Evolutionary conservation across 768 basidiomycete genomes (phyloP).

Genomic region (Pisolithus marmoratus): DNA sequence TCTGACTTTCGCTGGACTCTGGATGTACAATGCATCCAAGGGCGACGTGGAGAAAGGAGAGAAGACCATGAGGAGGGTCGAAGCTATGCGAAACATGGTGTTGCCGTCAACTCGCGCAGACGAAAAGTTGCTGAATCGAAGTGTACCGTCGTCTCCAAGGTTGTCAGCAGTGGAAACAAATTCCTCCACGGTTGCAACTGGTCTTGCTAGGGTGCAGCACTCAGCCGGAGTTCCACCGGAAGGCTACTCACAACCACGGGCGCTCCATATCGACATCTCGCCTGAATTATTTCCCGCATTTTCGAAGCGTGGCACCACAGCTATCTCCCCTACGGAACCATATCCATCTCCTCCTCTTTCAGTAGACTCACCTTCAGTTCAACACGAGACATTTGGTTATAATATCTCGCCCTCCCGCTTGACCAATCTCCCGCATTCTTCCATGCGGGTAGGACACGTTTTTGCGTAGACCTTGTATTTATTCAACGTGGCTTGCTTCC

Average conservation of each 20-base stretch:
- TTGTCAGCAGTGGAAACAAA: background rate
- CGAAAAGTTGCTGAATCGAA: constrained; percentile 41
- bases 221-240: constrained; percentile 1
- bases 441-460: constrained; percentile 11
- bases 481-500: constrained; percentile 3
- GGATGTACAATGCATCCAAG: constrained; percentile 95
- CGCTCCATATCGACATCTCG: constrained; percentile 13
- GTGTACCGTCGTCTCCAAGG: constrained; percentile 23
- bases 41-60: constrained; percentile 90
- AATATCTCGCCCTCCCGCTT: constrained; percentile 1
- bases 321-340: constrained; percentile 30
- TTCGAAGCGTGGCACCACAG: constrained; percentile 16
- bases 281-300: constrained; percentile 14
- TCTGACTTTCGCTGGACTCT: constrained; percentile 85
- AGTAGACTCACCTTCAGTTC: constrained; percentile 18
- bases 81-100: constrained; percentile 61
- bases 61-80: constrained; percentile 74
- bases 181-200: constrained; percentile 18
- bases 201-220: constrained; percentile 16
- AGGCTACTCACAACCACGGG: constrained; percentile 12
- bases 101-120: constrained; percentile 68
- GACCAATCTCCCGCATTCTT: background rate
- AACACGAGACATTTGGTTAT: constrained; percentile 11
- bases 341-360: constrained; percentile 48
- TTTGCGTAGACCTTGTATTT: constrained; percentile 21